Evolutionary conservation across 176 grass and related monocot genomes (phyloP), one percentile per base, ranked within the genome.

Genomic region (Zea luxurians): DNA sequence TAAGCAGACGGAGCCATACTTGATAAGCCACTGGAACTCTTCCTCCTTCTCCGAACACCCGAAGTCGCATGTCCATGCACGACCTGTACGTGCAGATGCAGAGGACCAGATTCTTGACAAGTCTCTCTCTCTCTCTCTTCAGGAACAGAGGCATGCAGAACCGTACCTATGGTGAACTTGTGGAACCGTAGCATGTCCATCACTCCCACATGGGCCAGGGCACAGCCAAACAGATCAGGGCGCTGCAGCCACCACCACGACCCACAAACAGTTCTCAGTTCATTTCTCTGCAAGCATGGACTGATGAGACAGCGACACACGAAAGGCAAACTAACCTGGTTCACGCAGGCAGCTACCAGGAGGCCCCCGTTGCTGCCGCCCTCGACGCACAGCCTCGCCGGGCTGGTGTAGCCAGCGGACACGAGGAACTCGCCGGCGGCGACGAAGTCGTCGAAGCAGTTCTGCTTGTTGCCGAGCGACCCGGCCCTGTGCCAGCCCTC

Each of bases 151-250:
- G 38, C 27, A 27, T 27, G 27, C 6, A 2, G 52, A 59, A 86
- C 35, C 13, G 44, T 64, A 85, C 93, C 95, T 70, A 98, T 98
- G 48, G 95, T 98, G 70, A 98, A 98, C 82, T 90, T 97, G 75
- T 97, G 95, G 82, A 94, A 97, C 34, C 89, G 91, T 35, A 97
- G 91, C 95, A 97, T 97, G 85, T 94, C 95, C 91, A 97, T 94
- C 34, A 98, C 95, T 7, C 95, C 95, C 2, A 94, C 95, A 5
- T 98, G 95, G 27, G 91, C 89, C 78, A 98, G 84, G 75, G 81
- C 95, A 57, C 91, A 98, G 0, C 91, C 95, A 64, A 92, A 98
- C 12, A 98, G 89, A 75, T 88, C 95, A 27, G 95, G 95, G 1
- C 95, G 83, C 95, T 94, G 77, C 48, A 73, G 5, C 2, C 3